These are phyloP conservation scores for Sclerotinia trifoliorum DNA, from an alignment of 2,329 filamentous ascomycete genomes.

Conservation along the genomic window DNA sequence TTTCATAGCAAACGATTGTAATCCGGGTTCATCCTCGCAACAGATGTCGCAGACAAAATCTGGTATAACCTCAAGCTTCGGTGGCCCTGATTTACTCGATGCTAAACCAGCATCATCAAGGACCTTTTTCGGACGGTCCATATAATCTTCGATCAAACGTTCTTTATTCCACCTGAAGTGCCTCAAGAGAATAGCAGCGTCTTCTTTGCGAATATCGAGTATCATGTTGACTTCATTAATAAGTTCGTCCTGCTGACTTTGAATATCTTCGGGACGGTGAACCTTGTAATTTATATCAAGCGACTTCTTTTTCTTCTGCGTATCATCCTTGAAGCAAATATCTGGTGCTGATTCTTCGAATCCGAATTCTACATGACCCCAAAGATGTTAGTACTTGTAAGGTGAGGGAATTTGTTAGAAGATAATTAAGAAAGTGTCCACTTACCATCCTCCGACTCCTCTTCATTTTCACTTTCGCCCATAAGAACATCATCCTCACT, in stretches of 20 bases:
- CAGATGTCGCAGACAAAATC: constrained; percentile 95
- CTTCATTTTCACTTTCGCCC: constrained; percentile 78
- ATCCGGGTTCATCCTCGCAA: constrained; percentile 77
- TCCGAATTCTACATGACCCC: constrained; percentile 37
- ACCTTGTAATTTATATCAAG: constrained; percentile 87
- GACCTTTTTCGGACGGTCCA: constrained; percentile 79
- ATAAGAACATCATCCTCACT: constrained; percentile 73
- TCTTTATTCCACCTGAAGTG: constrained; percentile 97
- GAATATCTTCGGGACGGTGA: constrained; percentile 75
- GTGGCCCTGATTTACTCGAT: constrained; percentile 57
- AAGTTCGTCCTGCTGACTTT: constrained; percentile 79
- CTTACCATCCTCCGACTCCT: constrained; percentile 48
- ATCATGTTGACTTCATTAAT: constrained; percentile 90
- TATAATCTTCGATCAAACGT: constrained; percentile 89
- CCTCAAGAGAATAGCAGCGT: constrained; percentile 84
- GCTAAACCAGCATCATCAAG: constrained; percentile 83
- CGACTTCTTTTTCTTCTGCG: constrained; percentile 68
- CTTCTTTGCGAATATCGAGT: constrained; percentile 82
- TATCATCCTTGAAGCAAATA: constrained; percentile 57
- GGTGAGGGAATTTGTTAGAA: constrained; percentile 13
- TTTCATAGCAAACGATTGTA: constrained; percentile 89
- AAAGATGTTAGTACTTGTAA: constrained; percentile 20
- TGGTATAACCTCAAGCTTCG: constrained; percentile 66
- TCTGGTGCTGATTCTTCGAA: constrained; percentile 51
- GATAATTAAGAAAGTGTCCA: background rate